Conservation (phyloP, 1,139 yeast genomes). For the Diutina sp. region DNA sequence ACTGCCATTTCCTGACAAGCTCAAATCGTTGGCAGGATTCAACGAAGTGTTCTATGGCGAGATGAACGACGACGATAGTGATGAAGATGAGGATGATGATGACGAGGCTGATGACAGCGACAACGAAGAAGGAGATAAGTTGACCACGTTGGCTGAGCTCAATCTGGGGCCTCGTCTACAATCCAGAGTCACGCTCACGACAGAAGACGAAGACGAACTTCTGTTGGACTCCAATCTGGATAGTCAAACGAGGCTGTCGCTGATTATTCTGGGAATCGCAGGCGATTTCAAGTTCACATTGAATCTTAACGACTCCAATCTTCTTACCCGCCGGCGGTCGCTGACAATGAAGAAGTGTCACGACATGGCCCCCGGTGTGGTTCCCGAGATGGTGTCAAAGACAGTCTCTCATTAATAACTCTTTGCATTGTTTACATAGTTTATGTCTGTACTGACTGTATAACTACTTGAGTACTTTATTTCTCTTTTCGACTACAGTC, state of each 20-base stretch:
- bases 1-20: not conserved
- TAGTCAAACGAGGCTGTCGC: slow-evolving; percentile 30
- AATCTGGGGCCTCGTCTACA: slow-evolving; percentile 3
- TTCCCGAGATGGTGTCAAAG: not conserved
- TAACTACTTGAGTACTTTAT: not conserved
- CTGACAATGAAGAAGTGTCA: slow-evolving; percentile 4
- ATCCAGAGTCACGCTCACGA: slow-evolving; percentile 2
- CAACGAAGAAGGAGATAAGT: slow-evolving; percentile 11
- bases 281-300: slow-evolving; percentile 32
- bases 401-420: not conserved
- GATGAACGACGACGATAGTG: slow-evolving; percentile 6
- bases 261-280: slow-evolving; percentile 25
- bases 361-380: not conserved
- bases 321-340: slow-evolving; percentile 21
- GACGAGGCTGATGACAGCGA: slow-evolving; percentile 11
- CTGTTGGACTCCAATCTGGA: slow-evolving; percentile 8
- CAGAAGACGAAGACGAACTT: slow-evolving; percentile 3
- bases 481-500: not conserved
- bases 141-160: slow-evolving; percentile 8
- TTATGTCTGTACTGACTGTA: not conserved
- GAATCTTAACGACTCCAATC: slow-evolving; percentile 29
- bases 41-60: slow-evolving; percentile 21
- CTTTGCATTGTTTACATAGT: not conserved
- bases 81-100: slow-evolving; percentile 9
- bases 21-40: slow-evolving; percentile 8